A percentile compares a stretch with the other conserved stretches of the same genome.
Evolutionary conservation across 495 filamentous ascomycete species (phyloP).

Genomic region (Hypoxylon intermedium): DNA sequence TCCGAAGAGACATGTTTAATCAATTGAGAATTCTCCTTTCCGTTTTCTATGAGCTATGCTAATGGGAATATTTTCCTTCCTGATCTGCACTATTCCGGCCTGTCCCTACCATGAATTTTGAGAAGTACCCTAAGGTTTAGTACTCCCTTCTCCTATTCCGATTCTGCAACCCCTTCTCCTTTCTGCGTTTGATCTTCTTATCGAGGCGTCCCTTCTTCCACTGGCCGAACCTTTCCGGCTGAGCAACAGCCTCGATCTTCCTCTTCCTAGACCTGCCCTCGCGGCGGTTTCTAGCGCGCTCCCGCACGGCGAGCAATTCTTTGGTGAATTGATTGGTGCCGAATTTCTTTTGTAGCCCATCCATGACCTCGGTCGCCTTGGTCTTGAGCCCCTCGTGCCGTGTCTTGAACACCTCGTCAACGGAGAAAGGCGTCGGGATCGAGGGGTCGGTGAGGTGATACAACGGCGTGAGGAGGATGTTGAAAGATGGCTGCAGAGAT

Average conservation of each 20-base stretch:
- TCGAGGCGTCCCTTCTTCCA: constrained; percentile 87
- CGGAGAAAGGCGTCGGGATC: constrained; percentile 70
- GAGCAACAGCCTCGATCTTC: constrained; percentile 80
- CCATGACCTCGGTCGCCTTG: constrained; percentile 75
- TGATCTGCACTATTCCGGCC: too few relatives aligned
- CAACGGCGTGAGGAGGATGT: constrained; percentile 76
- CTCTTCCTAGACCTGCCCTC: constrained; percentile 79
- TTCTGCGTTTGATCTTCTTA: constrained; percentile 81
- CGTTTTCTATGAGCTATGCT: too few relatives aligned
- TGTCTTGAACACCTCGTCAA: constrained; percentile 69
- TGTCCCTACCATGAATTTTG: too few relatives aligned
- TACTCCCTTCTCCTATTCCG: constrained; percentile 71
- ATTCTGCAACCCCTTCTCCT: constrained; percentile 73
- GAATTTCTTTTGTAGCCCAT: constrained; percentile 77
- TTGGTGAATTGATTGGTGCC: constrained; percentile 80
- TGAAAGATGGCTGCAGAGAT: constrained; percentile 65
- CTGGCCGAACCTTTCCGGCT: constrained; percentile 77
- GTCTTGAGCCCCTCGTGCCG: constrained; percentile 70
- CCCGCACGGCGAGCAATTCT: constrained; percentile 70
- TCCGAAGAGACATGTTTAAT: too few relatives aligned
- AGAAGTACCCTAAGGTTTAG: too few relatives aligned
- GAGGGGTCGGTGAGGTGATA: constrained; percentile 82
- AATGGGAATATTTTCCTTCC: too few relatives aligned
- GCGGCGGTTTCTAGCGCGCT: constrained; percentile 70
- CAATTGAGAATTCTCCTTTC: too few relatives aligned